These are phyloP conservation scores for Fusarium bactridioides DNA, from an alignment of 2,329 filamentous ascomycete genomes.

Conservation along the genomic window DNA sequence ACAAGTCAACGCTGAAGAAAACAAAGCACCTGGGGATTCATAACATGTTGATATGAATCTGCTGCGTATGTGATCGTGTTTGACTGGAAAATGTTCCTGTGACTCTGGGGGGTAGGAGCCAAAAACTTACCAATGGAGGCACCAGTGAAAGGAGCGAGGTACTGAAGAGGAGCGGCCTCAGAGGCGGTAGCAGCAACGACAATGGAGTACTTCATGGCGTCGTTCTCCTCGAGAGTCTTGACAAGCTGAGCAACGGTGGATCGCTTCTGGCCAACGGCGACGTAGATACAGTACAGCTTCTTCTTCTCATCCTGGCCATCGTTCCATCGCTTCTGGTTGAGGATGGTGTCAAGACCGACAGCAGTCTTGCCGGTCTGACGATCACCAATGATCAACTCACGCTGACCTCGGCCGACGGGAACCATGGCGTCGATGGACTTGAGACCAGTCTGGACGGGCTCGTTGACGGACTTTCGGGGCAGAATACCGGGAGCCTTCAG, in stretches of 20 bases:
- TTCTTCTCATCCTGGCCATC: conserved; percentile 83
- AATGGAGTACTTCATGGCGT: conserved; percentile 98
- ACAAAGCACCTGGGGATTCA: not conserved
- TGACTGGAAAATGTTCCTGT: not conserved
- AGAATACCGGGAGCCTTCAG: conserved; percentile 99
- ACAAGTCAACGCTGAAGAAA: not conserved
- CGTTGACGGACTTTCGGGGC: conserved; percentile 94
- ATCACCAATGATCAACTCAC: conserved; percentile 99
- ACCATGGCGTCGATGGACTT: conserved; percentile 99
- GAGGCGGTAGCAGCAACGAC: conserved; percentile 96
- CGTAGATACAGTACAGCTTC: conserved; percentile 99
- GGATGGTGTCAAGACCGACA: conserved; percentile 95
- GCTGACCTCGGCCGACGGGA: conserved; percentile 98
- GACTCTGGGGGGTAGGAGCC: rapidly evolving
- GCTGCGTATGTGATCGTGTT: not conserved
- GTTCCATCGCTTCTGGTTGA: conserved; percentile 99
- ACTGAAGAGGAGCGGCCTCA: conserved; percentile 94
- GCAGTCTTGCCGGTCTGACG: conserved; percentile 99
- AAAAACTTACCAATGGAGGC: conserved; percentile 43
- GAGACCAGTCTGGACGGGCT: conserved; percentile 99
- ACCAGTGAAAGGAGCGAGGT: conserved; percentile 92
- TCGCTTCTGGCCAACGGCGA: conserved; percentile 98
- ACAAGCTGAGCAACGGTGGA: conserved; percentile 99
- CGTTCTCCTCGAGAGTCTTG: conserved; percentile 99
- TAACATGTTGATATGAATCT: not conserved